Evolutionary conservation across 2,329 filamentous ascomycete species (phyloP), one percentile per base, ranked within the genome.

Genomic region (Cordyceps cateniannulata): DNA sequence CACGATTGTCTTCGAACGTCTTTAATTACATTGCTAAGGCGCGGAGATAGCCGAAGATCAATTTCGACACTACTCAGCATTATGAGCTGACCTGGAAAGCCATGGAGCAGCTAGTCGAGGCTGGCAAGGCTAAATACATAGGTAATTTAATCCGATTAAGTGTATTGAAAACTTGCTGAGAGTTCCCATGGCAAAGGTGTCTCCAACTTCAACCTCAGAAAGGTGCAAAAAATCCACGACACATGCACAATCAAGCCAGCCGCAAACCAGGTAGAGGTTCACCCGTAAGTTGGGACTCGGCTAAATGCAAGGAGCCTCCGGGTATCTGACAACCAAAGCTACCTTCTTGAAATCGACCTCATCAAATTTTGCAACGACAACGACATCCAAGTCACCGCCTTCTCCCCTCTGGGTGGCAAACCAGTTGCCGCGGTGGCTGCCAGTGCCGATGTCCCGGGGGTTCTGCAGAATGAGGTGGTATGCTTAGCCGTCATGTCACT

Each of bases 251-350:
- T 65, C 35, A 62, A 51, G 42, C 64, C 64, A 8, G 51, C 62
- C 1, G 58, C 48, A 3, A 63, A 63, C 35, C 64, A 65, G 58
- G 56, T 65, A 5, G 64, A 65, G 27, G 32, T 64, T 42, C 64
- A 65, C 51, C 64, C 64, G 18, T 60, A 14, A 27, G 58, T 54
- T 7, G 25, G 5, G 20, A 0, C 20, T 20, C 6, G 5, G 6
- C 8, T 12, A 45, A 9, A n/a, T 4, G 10, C 10, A n/a, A n/a
- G n/a, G n/a, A n/a, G 24, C 5, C 8, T 3, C 8, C 6, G n/a
- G n/a, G 10, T 20, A 0, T 9, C 7, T 16, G 10, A 27, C 12
- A 8, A 14, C 8, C n/a, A 0, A 3, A 60, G 58, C 3, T 65
- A 63, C 27, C 62, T 65, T 7, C 58, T 62, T 9, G 62, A 63